Evolutionary conservation across 495 filamentous ascomycete species (phyloP).

Genomic region (Aspergillus biplanus): DNA sequence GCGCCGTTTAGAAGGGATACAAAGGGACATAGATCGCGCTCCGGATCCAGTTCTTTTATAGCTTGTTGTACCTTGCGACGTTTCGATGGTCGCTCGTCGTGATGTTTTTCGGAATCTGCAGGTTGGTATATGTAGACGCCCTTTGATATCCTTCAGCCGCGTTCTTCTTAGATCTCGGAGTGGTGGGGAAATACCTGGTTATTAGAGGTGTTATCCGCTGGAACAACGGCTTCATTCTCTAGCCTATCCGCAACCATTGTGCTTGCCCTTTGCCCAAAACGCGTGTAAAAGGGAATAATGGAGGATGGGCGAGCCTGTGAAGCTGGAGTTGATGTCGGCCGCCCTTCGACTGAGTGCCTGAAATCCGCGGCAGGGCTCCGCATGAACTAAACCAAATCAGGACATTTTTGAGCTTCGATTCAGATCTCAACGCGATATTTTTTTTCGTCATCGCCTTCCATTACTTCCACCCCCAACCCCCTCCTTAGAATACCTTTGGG

Average conservation of each 20-base stretch:
- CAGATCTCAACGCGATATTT: background rate
- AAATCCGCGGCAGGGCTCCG: slow-evolving; percentile 20
- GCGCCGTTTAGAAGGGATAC: slow-evolving; percentile 64
- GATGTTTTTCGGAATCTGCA: slow-evolving; percentile 37
- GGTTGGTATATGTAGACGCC: slow-evolving; percentile 73
- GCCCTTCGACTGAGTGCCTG: slow-evolving; percentile 8
- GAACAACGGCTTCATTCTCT: slow-evolving; percentile 30
- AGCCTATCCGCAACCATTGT: slow-evolving; percentile 35
- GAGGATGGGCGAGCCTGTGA: background rate
- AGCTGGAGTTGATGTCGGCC: slow-evolving; percentile 12
- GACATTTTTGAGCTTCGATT: slow-evolving; percentile 21
- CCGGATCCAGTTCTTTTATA: slow-evolving; percentile 22
- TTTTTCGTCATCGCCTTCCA: slow-evolving; percentile 7
- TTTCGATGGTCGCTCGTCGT: slow-evolving; percentile 62
- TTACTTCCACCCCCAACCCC: slow-evolving; percentile 15
- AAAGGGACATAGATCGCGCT: slow-evolving; percentile 45
- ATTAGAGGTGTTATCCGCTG: slow-evolving; percentile 42
- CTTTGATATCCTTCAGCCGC: slow-evolving; percentile 43
- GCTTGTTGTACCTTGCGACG: slow-evolving; percentile 56
- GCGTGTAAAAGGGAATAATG: slow-evolving; percentile 1
- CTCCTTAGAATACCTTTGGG: slow-evolving; percentile 1
- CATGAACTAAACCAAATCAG: slow-evolving; percentile 21
- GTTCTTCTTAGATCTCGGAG: background rate
- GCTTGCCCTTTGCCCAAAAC: slow-evolving; percentile 5
- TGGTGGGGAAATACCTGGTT: slow-evolving; percentile 45